phyloP scores from a whole-genome alignment of 148 eudicot genomes.

The Chenopodium album region DNA sequence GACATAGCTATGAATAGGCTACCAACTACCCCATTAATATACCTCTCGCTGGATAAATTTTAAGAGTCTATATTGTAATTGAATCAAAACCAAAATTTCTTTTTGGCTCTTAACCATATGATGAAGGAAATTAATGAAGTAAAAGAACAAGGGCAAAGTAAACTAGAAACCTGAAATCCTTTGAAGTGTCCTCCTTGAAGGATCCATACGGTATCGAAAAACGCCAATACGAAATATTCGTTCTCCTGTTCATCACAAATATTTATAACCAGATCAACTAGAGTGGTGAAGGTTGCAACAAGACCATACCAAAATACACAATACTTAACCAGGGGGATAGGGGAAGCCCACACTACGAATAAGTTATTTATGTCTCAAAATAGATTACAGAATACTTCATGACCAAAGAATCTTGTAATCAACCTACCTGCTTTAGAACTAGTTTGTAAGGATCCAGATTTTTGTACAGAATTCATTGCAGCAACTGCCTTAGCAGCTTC shows the following conservation, averaged over 20 bases:
- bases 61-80: neutral
- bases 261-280: neutral
- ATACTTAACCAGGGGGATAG: neutral
- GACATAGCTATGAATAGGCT: neutral
- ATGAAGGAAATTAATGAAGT: neutral
- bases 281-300: slow-evolving; percentile 8
- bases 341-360: neutral
- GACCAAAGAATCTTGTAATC: slow-evolving; percentile 17
- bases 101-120: neutral
- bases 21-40: neutral
- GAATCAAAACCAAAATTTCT: neutral
- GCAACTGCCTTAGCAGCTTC: slow-evolving; percentile 77
- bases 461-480: slow-evolving; percentile 46
- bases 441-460: slow-evolving; percentile 34
- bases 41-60: neutral
- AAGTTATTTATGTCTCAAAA: neutral
- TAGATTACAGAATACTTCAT: slow-evolving; percentile 6
- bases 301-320: neutral
- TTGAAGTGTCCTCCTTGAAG: slow-evolving; percentile 71
- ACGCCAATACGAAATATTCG: slow-evolving; percentile 78
- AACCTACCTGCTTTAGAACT: slow-evolving; percentile 45
- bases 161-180: slow-evolving; percentile 57
- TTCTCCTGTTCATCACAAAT: slow-evolving; percentile 53
- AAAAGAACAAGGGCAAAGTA: slow-evolving; percentile 10
- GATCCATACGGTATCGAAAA: slow-evolving; percentile 80